Evolutionary conservation across 2,329 filamentous ascomycete genomes (phyloP), one percentile per base, ranked within the genome.

Genomic region (Penicillium sp.): DNA sequence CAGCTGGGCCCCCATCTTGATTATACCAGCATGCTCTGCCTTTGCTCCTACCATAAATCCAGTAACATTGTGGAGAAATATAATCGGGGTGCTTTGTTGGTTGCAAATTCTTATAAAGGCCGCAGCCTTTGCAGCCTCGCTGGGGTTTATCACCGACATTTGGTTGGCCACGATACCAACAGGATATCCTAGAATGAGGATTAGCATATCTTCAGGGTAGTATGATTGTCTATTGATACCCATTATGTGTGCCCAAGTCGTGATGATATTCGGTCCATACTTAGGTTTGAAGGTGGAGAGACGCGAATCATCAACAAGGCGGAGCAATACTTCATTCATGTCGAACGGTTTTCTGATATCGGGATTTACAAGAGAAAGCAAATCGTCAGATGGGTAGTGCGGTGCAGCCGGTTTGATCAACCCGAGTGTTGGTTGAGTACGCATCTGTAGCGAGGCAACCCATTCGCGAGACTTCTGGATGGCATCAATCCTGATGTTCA

Each of bases 31-130:
- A 43, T 73, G 73, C 45, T 79, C 76, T 3, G 75, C 72, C 50
- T 76, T 75, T 5, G 70, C 57, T 3, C 76, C 76, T 3, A 79
- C 75, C 75, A 79, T 79, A 62, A 79, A 79, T 1, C 76, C 76
- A 0, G 76, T 78, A 0, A 78, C 75, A 36, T 78, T 79, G 58
- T 78, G 76, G 0, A 79, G 59, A 61, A 77, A 79, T 4, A 78
- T 60, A 12, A 78, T 76, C 0, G 76, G 75, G 0, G 58, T 68
- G 21, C 66, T 66, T 49, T 72, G 59, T 52, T 78, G 75, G 46
- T 78, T 78, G 52, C 75, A 78, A 9, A 74, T 60, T 0, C 73
- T 69, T 45, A 78, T 74, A 49, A 78, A 78, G 18, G 76, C 72
- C 1, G 75, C 68, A 3, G 61, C 67, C 54, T 78, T 78, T 7